Conservation (phyloP, 176 grass and related monocot genomes). For the Saccharum spontaneum region DNA sequence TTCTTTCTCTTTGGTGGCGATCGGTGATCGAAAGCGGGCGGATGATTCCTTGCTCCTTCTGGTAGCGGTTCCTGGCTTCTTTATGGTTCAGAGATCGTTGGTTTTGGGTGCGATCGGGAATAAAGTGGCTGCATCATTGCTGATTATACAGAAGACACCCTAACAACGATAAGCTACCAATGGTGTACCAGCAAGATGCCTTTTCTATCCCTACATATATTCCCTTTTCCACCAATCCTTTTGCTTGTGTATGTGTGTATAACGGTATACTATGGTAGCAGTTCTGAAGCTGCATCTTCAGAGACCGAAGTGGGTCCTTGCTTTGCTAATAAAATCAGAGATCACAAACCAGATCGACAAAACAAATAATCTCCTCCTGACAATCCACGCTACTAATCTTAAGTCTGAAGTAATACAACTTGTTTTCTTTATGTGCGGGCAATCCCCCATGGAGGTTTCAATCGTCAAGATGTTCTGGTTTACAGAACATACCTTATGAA, state of each 20-base stretch:
- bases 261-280: neutral
- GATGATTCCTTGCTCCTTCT: neutral
- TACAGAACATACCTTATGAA: neutral
- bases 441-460: neutral
- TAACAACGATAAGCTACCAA: constrained; percentile 27
- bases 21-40: neutral
- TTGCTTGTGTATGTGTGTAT: neutral
- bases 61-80: neutral
- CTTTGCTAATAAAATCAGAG: neutral
- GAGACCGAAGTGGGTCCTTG: neutral
- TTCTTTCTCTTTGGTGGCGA: neutral
- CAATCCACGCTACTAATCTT: neutral
- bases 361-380: neutral
- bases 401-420: neutral
- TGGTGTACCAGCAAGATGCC: neutral
- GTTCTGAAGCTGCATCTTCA: neutral
- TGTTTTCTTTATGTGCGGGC: neutral
- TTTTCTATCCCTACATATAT: neutral
- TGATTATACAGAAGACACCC: neutral
- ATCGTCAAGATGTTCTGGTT: neutral
- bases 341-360: neutral
- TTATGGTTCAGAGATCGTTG: constrained; percentile 11
- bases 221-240: neutral
- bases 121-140: neutral
- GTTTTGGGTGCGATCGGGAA: neutral